phyloP scores from a whole-genome alignment of 495 filamentous ascomycete genomes.

The Aspergillus carlsbadensis region DNA sequence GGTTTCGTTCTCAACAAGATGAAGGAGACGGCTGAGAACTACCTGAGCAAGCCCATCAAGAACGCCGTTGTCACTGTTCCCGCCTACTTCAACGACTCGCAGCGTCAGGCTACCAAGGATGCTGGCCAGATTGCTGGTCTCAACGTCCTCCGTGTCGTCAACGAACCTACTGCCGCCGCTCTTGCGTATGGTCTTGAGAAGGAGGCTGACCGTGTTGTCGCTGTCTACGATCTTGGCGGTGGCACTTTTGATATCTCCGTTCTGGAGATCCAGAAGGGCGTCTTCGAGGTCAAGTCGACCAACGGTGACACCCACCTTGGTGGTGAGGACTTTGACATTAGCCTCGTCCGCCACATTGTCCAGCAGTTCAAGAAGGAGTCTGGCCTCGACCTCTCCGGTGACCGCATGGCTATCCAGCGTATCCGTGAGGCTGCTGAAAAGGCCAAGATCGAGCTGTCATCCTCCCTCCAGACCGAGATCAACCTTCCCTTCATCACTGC shows the following conservation, averaged over 20 bases:
- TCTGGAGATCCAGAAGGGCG: constrained; percentile 95
- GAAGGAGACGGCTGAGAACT: constrained; percentile 96
- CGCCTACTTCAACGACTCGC: constrained; percentile 97
- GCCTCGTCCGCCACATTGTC: constrained; percentile 90
- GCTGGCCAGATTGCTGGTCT: constrained; percentile 94
- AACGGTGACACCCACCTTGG: constrained; percentile 98
- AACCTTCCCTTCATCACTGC: constrained; percentile 99
- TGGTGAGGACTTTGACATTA: constrained; percentile 98
- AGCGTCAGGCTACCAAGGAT: constrained; percentile 97
- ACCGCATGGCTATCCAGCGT: constrained; percentile 99
- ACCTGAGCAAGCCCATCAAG: constrained; percentile 84
- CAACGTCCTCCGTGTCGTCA: constrained; percentile 94
- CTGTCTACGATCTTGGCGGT: constrained; percentile 97
- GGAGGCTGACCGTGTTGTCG: constrained; percentile 84
- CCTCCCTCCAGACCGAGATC: constrained; percentile 95
- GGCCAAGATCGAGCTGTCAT: constrained; percentile 99
- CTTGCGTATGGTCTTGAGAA: constrained; percentile 95
- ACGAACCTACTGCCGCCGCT: constrained; percentile 94
- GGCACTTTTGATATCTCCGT: constrained; percentile 99
- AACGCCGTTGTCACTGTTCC: constrained; percentile 96
- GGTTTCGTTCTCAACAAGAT: constrained; percentile 97
- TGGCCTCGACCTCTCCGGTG: constrained; percentile 82
- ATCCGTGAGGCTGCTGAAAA: constrained; percentile 99
- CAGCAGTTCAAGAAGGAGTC: constrained; percentile 95
- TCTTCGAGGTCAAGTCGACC: constrained; percentile 98